These are phyloP conservation scores for Boletus huronensis DNA, from an alignment of 768 basidiomycete species.

Conservation along the genomic window DNA sequence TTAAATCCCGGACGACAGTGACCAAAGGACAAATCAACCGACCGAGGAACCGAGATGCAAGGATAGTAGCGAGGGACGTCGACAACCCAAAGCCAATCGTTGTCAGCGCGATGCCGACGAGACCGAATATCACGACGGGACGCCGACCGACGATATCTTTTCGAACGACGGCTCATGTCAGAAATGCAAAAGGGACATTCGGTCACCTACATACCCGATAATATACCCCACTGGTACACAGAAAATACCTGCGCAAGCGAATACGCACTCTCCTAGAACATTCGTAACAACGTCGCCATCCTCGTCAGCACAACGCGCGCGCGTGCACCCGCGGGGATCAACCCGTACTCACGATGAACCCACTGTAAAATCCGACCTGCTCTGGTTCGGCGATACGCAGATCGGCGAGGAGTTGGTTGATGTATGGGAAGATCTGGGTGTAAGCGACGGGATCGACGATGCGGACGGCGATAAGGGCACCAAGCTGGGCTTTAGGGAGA, in stretches of 20 bases:
- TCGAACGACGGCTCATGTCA: not conserved
- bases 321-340: too few species aligned
- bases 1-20: not conserved
- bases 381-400: not conserved
- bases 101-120: conserved; percentile 1
- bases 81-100: conserved; percentile 8
- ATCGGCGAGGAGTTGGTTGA: conserved; percentile 8
- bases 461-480: not conserved
- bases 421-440: conserved; percentile 6
- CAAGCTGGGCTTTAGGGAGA: conserved; percentile 1
- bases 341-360: conserved; percentile 1
- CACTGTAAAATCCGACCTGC: conserved; percentile 9
- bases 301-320: not conserved
- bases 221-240: conserved; percentile 8
- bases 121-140: conserved; percentile 1
- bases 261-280: conserved; percentile 1
- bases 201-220: not conserved
- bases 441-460: conserved; percentile 1
- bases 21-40: not conserved
- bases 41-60: conserved; percentile 8
- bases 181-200: not conserved
- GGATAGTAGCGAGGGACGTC: conserved; percentile 5
- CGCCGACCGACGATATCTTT: conserved; percentile 3
- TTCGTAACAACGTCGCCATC: too few species aligned
- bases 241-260: conserved; percentile 2